phyloP scores from a whole-genome alignment of 371 early-diverging fungal genomes.

The Batrachochytrium dendrobatidis region DNA sequence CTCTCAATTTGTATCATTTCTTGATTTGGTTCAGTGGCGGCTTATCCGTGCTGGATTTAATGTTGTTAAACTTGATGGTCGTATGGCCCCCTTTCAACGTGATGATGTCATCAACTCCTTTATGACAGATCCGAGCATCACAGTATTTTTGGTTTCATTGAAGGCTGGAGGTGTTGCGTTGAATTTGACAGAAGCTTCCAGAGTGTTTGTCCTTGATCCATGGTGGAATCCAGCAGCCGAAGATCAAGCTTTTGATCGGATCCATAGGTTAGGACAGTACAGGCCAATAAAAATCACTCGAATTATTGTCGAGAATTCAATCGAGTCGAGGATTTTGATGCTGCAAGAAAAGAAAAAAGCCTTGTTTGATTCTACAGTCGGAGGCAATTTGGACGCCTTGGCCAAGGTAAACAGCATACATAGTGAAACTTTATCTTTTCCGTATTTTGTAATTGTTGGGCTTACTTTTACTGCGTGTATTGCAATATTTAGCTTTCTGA shows the following conservation, averaged over 20 bases:
- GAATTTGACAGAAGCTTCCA: conserved; percentile 90
- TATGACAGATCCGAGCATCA: conserved; percentile 71
- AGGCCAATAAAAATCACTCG: conserved; percentile 84
- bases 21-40: conserved; percentile 91
- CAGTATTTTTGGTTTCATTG: conserved; percentile 83
- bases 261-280: conserved; percentile 84
- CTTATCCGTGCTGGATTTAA: conserved; percentile 87
- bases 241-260: conserved; percentile 69
- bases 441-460: neutral
- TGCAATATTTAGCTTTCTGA: conserved; percentile 61
- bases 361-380: conserved; percentile 84
- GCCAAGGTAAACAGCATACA: conserved; percentile 28
- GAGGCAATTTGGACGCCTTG: conserved; percentile 50
- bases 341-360: conserved; percentile 94
- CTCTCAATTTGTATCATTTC: conserved; percentile 88
- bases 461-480: neutral
- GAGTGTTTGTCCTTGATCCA: conserved; percentile 63
- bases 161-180: conserved; percentile 95
- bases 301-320: conserved; percentile 90
- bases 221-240: conserved; percentile 94
- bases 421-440: neutral
- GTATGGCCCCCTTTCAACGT: conserved; percentile 80
- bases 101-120: conserved; percentile 63
- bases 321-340: conserved; percentile 88
- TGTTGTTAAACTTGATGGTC: conserved; percentile 89